Conservation (phyloP, 768 basidiomycete species). For the Hygrophorus russula region DNA sequence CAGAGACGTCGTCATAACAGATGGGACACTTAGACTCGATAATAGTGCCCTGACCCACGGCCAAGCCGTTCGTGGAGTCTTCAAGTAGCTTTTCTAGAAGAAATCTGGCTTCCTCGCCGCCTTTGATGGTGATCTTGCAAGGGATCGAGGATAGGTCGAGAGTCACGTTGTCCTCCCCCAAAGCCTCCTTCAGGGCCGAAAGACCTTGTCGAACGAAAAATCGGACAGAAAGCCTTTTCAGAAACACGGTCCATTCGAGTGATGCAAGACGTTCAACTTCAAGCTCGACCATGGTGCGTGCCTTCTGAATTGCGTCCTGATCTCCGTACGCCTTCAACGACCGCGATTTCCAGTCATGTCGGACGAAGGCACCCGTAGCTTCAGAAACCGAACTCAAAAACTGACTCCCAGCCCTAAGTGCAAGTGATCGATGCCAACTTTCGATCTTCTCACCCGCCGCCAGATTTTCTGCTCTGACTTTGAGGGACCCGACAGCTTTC, state of each 20-base stretch:
- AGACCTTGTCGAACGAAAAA: slow-evolving; percentile 43
- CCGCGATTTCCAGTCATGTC: slow-evolving; percentile 32
- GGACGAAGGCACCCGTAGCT: slow-evolving; percentile 30
- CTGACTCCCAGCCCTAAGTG: slow-evolving; percentile 13
- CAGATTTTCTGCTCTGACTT: slow-evolving; percentile 48
- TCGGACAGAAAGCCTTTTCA: slow-evolving; percentile 29
- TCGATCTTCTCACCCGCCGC: slow-evolving; percentile 38
- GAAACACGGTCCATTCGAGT: slow-evolving; percentile 26
- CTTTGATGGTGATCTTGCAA: slow-evolving; percentile 37
- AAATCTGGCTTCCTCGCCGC: slow-evolving; percentile 45
- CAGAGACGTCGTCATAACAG: slow-evolving; percentile 34
- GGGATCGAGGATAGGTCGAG: slow-evolving; percentile 27
- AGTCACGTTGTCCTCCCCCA: slow-evolving; percentile 43
- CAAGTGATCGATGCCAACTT: slow-evolving; percentile 40
- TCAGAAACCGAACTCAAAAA: slow-evolving; percentile 24
- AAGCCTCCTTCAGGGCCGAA: slow-evolving; percentile 34
- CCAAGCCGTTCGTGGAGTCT: slow-evolving; percentile 22
- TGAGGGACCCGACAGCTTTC: slow-evolving; percentile 42
- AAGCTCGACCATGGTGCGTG: slow-evolving; percentile 30
- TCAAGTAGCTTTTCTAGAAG: slow-evolving; percentile 31
- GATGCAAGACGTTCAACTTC: slow-evolving; percentile 38
- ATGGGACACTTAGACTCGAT: slow-evolving; percentile 33
- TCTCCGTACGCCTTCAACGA: slow-evolving; percentile 37
- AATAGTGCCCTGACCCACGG: background rate
- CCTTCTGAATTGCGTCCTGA: slow-evolving; percentile 24